Percentiles rank a stretch among this genome's conserved stretches.
Conservation (phyloP, 2,329 filamentous ascomycete genomes). For the Hymenoscyphus fraxineus region DNA sequence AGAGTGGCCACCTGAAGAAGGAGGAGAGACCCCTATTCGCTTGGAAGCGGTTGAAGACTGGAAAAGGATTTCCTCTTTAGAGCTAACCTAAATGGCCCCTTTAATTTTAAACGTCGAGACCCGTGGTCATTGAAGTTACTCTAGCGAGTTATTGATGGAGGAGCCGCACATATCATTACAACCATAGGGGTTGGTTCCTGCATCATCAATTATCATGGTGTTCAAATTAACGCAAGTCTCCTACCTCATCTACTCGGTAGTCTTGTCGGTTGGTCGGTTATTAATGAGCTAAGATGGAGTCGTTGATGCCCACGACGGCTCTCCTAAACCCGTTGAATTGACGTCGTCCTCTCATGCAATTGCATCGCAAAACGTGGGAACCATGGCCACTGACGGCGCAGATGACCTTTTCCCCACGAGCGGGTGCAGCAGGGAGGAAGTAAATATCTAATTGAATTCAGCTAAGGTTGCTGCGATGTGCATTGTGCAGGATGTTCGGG, state of each 20-base stretch:
- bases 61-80: background rate
- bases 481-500: background rate
- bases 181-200: conserved; percentile 1
- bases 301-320: background rate
- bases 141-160: background rate
- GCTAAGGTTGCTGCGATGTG: too few species aligned
- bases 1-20: background rate
- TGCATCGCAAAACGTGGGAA: background rate
- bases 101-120: background rate
- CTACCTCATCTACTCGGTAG: background rate
- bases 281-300: background rate
- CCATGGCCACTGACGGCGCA: background rate
- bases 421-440: background rate
- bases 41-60: conserved; percentile 1
- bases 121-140: background rate
- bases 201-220: background rate
- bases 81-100: background rate
- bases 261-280: background rate
- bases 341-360: background rate
- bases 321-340: background rate
- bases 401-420: background rate
- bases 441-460: background rate
- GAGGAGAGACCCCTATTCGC: background rate
- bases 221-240: too few species aligned
- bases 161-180: conserved; percentile 1